Base-by-base conservation (phyloP, 1,284 basidiomycete genomes). In the Wolfiporia cocos region DNA sequence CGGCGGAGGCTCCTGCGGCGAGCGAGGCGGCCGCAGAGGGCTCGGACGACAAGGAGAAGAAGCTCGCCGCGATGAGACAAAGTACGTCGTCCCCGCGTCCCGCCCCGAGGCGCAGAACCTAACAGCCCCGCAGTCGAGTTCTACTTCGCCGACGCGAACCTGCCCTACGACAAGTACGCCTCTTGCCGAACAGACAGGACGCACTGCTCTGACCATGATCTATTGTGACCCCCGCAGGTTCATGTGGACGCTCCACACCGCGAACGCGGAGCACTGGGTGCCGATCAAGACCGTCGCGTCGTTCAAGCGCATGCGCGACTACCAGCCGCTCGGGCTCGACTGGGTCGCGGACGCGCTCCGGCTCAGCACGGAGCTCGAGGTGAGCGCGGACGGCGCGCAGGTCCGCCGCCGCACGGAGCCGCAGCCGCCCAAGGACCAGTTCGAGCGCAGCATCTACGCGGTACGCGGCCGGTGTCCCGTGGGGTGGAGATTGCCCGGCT, bases 121-220 rank as follows among this genome's bases (percentile, higher is more conserved):
- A 20, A 18, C 28, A 21, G 39, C 43, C 14, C 30, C 34, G 14
- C 30, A 96, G 94, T 97, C 58, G 91, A 95, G 64, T 99, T 98
- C 67, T 99, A 99, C 74, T 94, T 99, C 67, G 88, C 88, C 39
- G 92, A 96, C 66, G 81, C 92, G 23, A 99, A 99, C 68, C 77
- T 99, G 37, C 95, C 96, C 11, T 94, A 84, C 56, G 96, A 98
- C 78, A 93, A 89, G 83, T 84, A 54, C 34, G 72, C 58, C 14
- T 24, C 19, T n/a, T 20, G 15, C 17, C 22, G 9, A 3, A 11
- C 12, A 15, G 19, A 5, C 12, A 20, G 36, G 19, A 34, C 23
- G 14, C 30, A 4, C 34, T n/a, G 22, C 30, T 29, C 26, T 22
- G 11, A 18, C 12, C 11, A n/a, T 18, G 3, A 30, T 39, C 9